Evolutionary conservation across 805 yeast genomes (phyloP).

Genomic region (Sugiyamaella chiloensis): DNA sequence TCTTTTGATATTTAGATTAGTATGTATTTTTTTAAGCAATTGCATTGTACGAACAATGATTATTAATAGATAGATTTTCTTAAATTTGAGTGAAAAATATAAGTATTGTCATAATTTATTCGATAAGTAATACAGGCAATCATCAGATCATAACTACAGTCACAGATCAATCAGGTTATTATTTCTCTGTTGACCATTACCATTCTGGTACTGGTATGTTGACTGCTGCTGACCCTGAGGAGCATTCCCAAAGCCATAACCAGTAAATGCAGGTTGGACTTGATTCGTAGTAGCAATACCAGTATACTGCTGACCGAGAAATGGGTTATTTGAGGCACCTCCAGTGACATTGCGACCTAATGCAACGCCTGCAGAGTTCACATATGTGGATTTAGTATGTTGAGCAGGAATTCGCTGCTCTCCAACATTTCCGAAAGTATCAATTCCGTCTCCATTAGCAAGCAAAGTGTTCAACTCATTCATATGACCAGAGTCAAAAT

Average conservation of each 20-base stretch:
- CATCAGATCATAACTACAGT: neutral
- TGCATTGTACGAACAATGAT: too few species aligned
- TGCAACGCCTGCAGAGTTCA: constrained; percentile 71
- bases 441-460: constrained; percentile 86
- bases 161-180: constrained; percentile 32
- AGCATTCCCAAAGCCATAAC: constrained; percentile 91
- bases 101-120: too few species aligned
- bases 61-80: too few species aligned
- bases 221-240: constrained; percentile 29
- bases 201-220: constrained; percentile 20
- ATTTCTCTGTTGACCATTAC: constrained; percentile 11
- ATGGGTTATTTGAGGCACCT: constrained; percentile 47
- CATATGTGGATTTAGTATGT: constrained; percentile 77
- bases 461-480: constrained; percentile 73
- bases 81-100: too few species aligned
- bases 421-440: constrained; percentile 89
- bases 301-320: constrained; percentile 65
- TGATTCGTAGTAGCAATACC: constrained; percentile 60
- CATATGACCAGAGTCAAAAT: constrained; percentile 50
- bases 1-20: too few species aligned
- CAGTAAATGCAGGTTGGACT: constrained; percentile 81
- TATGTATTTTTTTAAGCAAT: too few species aligned
- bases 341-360: constrained; percentile 18
- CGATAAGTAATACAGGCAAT: too few species aligned
- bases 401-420: constrained; percentile 86